These are phyloP conservation scores for Symbiodinium natans DNA, from an alignment of 73 alveolate genomes.

Conservation along the genomic window DNA sequence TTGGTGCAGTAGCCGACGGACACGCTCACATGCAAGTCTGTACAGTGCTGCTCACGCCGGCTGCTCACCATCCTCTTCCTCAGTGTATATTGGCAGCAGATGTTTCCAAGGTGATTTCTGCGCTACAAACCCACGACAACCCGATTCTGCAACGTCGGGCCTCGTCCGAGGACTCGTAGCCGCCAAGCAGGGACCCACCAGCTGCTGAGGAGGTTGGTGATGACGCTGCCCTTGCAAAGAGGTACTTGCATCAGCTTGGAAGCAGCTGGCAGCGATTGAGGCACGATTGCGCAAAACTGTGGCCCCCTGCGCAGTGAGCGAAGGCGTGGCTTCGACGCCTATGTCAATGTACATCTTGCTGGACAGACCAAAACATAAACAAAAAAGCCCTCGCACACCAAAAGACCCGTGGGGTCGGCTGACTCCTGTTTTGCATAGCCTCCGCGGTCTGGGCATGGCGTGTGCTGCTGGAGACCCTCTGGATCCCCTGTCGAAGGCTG, in stretches of 20 bases:
- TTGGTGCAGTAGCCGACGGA: no score
- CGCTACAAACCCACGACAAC: no score
- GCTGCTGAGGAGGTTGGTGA: conserved; percentile 84
- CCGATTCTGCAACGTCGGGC: background rate
- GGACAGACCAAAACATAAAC: no score
- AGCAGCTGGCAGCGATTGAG: background rate
- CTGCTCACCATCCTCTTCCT: background rate
- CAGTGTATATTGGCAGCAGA: no score
- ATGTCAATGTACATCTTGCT: background rate
- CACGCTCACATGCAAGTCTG: background rate
- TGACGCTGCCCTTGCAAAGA: conserved; percentile 33
- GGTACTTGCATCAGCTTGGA: no score
- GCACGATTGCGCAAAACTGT: background rate
- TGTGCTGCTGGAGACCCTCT: no score
- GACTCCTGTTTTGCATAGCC: no score
- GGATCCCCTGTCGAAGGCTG: background rate
- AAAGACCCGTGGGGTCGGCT: no score
- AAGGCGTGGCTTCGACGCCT: background rate
- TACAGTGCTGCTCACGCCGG: background rate
- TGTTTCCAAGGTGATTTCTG: no score
- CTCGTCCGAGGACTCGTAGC: conserved; percentile 88
- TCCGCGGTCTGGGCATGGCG: no score
- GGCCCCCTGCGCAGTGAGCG: conserved; percentile 5
- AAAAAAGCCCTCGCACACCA: no score
- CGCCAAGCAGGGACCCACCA: conserved; percentile 89